Base-by-base conservation (phyloP, 805 yeast species). In the Yarrowia hollandica region DNA sequence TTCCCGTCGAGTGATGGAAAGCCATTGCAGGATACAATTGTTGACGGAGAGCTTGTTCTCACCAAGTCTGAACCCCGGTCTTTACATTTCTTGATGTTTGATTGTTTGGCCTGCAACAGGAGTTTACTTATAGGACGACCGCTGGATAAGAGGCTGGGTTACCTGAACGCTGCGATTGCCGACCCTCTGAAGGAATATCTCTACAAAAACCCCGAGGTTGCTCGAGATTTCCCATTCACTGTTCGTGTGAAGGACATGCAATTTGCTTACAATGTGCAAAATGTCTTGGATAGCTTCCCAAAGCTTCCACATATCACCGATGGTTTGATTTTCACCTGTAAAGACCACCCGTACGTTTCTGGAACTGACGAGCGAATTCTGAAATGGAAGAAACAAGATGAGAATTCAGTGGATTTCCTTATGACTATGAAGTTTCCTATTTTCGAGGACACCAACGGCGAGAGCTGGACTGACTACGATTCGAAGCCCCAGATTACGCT, bases 341-440 rank as follows among this genome's bases (percentile, higher is more conserved):
- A 95, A 41, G 89, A 83, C 57, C 82, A 92, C 0, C 95, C 96
- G 0, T 94, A 94, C 72, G 77, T 82, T 2, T 82, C 85, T 63
- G 98, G 98, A 12, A 92, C 98, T 0, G 98, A 94, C 71, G 79
- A 82, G 0, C 82, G 90, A 6, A 75, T 94, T 52, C 74, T 94
- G 59, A 94, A 95, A 72, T 94, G 99, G 99, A 94, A 94, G 68
- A 98, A 99, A 2, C 89, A 96, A 11, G 88, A 88, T 63, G 99
- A 92, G 71, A 95, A 94, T 66, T 86, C 97, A 0, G 82, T 95
- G 41, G 99, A 94, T 72, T 94, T 89, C 72, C 84, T 84, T 68
- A 71, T 94, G 61, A 77, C 78, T 30, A 71, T 90, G 61, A 78
- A 79, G 31, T 88, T 88, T 66, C 82, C 83, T 15, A 65, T 72